phyloP scores from a whole-genome alignment of 2,329 filamentous ascomycete species.

The Penicillium sp. region DNA sequence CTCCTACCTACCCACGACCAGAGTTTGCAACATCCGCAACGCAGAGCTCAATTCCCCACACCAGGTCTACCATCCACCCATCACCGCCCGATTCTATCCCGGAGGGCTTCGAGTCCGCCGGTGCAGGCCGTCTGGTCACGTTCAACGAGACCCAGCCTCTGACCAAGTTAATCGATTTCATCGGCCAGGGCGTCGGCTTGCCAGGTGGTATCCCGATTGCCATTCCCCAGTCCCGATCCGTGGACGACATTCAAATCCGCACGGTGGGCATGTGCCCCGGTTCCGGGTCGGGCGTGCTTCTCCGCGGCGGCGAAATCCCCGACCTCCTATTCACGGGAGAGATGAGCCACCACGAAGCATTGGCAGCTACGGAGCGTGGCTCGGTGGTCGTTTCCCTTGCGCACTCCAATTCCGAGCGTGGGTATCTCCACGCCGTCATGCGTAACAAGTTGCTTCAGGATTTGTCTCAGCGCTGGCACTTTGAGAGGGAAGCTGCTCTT shows the following conservation, averaged over 20 bases:
- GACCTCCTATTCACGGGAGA: constrained; percentile 90
- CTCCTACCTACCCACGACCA: constrained; percentile 40
- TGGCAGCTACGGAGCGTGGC: constrained; percentile 80
- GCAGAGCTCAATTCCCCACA: constrained; percentile 44
- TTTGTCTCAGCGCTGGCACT: constrained; percentile 58
- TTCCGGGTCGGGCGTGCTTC: constrained; percentile 70
- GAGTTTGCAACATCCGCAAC: constrained; percentile 31
- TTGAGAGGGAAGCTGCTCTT: constrained; percentile 44
- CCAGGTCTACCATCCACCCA: constrained; percentile 54
- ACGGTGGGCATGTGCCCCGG: constrained; percentile 87
- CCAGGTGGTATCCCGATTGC: constrained; percentile 65
- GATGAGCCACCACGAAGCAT: constrained; percentile 86
- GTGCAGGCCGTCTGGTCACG: constrained; percentile 61
- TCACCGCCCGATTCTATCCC: constrained; percentile 36
- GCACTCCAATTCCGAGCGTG: constrained; percentile 89
- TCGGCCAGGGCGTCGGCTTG: constrained; percentile 62
- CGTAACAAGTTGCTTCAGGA: constrained; percentile 60
- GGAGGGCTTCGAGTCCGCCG: constrained; percentile 50
- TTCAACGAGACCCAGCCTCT: constrained; percentile 55
- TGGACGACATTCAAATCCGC: constrained; percentile 58
- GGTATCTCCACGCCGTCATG: constrained; percentile 73
- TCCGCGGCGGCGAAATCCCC: constrained; percentile 59
- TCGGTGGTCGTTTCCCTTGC: constrained; percentile 81
- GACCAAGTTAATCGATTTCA: constrained; percentile 59
- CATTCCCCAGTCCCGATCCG: constrained; percentile 57